phyloP scores from a whole-genome alignment of 306 rosid species.

The Calophaca sinica region DNA sequence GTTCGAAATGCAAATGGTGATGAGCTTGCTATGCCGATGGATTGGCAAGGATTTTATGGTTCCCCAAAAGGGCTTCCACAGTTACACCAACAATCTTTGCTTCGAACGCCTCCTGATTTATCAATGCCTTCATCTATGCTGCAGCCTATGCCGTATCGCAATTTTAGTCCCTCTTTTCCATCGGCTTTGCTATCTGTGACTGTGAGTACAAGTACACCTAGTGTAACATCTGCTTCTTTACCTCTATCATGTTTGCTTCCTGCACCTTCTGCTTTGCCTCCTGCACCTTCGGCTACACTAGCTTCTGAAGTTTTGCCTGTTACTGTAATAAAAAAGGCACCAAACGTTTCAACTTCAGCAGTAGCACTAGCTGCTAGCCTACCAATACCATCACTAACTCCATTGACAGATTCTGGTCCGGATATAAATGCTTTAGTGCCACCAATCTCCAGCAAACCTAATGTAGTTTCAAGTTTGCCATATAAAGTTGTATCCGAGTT shows the following conservation, averaged over 20 bases:
- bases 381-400: slow-evolving; percentile 60
- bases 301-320: slow-evolving; percentile 65
- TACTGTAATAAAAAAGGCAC: slow-evolving; percentile 61
- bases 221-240: slow-evolving; percentile 53
- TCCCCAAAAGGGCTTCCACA: slow-evolving; percentile 83
- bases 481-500: slow-evolving; percentile 68
- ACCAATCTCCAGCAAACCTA: slow-evolving; percentile 60
- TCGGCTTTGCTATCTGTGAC: slow-evolving; percentile 64
- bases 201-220: slow-evolving; percentile 51
- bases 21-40: slow-evolving; percentile 88
- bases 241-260: too few relatives aligned
- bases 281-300: slow-evolving; percentile 52
- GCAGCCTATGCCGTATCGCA: slow-evolving; percentile 85
- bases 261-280: slow-evolving; percentile 47
- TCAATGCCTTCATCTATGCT: slow-evolving; percentile 78
- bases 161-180: slow-evolving; percentile 60
- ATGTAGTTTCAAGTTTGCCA: slow-evolving; percentile 56
- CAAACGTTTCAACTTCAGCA: slow-evolving; percentile 55
- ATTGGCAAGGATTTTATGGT: slow-evolving; percentile 97
- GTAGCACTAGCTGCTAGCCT: slow-evolving; percentile 50
- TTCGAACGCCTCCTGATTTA: slow-evolving; percentile 85
- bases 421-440: slow-evolving; percentile 60
- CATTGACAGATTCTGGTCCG: slow-evolving; percentile 55
- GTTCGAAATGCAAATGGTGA: slow-evolving; percentile 78
- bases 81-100: slow-evolving; percentile 78